These are phyloP conservation scores for Lachnellula suecica DNA, from an alignment of 2,329 filamentous ascomycete species.

Conservation along the genomic window DNA sequence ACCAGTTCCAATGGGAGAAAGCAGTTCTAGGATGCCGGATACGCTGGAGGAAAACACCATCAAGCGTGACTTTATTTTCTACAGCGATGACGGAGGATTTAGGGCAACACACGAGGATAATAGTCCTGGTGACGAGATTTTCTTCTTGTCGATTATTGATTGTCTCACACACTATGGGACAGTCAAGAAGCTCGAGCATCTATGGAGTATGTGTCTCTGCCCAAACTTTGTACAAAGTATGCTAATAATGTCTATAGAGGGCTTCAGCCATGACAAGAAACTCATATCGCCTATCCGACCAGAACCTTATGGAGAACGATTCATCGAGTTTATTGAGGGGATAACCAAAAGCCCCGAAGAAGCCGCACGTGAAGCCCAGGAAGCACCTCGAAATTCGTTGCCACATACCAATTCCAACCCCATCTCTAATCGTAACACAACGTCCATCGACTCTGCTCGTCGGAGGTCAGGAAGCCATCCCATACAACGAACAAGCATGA, in stretches of 20 bases:
- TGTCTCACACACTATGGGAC: slow-evolving; percentile 95
- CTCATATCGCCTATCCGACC: slow-evolving; percentile 94
- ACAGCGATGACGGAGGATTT: slow-evolving; percentile 91
- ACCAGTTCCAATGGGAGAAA: slow-evolving; percentile 88
- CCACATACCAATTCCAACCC: slow-evolving; percentile 27
- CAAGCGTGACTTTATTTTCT: slow-evolving; percentile 76
- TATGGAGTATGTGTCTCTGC: slow-evolving; percentile 61
- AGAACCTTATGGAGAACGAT: slow-evolving; percentile 87
- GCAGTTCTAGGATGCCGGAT: slow-evolving; percentile 82
- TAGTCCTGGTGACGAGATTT: slow-evolving; percentile 82
- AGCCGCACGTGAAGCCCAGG: slow-evolving; percentile 60
- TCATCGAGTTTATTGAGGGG: slow-evolving; percentile 86
- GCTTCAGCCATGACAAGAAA: slow-evolving; percentile 75
- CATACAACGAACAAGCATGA: slow-evolving; percentile 19
- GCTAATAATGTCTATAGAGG: slow-evolving; percentile 49
- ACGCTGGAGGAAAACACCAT: slow-evolving; percentile 75
- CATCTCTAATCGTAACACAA: slow-evolving; percentile 20
- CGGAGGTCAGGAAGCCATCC: slow-evolving; percentile 24
- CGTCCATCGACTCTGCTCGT: slow-evolving; percentile 20
- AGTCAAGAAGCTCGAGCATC: slow-evolving; percentile 92
- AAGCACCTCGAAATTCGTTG: slow-evolving; percentile 11
- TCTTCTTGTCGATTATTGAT: slow-evolving; percentile 98
- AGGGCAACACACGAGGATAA: slow-evolving; percentile 91
- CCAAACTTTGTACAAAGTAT: background rate
- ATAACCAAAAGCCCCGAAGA: slow-evolving; percentile 91